phyloP scores from a whole-genome alignment of 768 basidiomycete genomes.

The Hypholoma fasciculare region DNA sequence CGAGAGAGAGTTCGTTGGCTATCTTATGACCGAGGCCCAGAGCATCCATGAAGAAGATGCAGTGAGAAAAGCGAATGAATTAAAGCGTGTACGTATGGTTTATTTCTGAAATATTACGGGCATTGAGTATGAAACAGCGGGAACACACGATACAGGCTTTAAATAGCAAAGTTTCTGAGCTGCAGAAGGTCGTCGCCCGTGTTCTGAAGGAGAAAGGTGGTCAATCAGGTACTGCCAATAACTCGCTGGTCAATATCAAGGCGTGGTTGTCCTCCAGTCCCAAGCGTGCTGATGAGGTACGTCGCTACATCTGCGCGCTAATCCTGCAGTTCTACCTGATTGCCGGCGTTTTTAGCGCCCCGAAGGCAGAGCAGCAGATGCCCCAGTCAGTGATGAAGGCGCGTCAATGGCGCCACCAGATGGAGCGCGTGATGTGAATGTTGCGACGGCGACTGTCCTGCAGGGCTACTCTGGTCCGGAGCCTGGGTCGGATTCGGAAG shows the following conservation, averaged over 20 bases:
- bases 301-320: too few relatives aligned
- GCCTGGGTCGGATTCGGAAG: slow-evolving; percentile 20
- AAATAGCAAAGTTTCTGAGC: slow-evolving; percentile 41
- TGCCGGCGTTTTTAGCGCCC: neutral
- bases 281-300: neutral
- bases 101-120: neutral
- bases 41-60: slow-evolving; percentile 52
- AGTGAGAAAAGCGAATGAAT: slow-evolving; percentile 55
- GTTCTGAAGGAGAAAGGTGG: slow-evolving; percentile 38
- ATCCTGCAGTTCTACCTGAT: neutral
- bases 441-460: neutral
- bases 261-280: slow-evolving; percentile 40
- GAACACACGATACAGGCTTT: slow-evolving; percentile 46
- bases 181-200: slow-evolving; percentile 49
- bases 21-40: slow-evolving; percentile 43
- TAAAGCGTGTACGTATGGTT: slow-evolving; percentile 44
- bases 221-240: slow-evolving; percentile 14
- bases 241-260: slow-evolving; percentile 40
- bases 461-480: neutral
- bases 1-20: slow-evolving; percentile 50
- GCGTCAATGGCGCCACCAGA: neutral
- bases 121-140: slow-evolving; percentile 33
- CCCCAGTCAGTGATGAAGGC: neutral
- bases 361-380: neutral
- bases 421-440: too few relatives aligned